These are phyloP conservation scores for Paecilomyces sp. DNA, from an alignment of 2,329 filamentous ascomycete species.

Conservation along the genomic window DNA sequence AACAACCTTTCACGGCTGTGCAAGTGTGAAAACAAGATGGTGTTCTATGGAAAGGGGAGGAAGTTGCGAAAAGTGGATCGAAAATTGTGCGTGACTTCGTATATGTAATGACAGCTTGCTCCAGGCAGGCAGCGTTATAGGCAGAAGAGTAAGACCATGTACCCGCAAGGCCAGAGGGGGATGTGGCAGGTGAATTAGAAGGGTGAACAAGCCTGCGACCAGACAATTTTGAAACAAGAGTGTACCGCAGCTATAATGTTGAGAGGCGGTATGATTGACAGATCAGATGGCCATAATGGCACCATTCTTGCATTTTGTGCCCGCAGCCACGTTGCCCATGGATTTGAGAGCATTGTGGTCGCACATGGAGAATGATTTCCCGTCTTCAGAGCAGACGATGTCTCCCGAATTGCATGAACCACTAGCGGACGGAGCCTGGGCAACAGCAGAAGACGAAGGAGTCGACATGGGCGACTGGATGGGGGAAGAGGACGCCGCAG, in stretches of 20 bases:
- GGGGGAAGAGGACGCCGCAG: neutral
- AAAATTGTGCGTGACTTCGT: neutral
- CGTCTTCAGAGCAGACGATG: slow-evolving; percentile 26
- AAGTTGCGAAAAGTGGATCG: neutral
- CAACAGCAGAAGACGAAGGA: slow-evolving; percentile 4
- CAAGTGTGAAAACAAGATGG: neutral
- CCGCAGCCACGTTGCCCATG: slow-evolving; percentile 33
- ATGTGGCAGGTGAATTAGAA: neutral
- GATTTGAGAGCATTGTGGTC: slow-evolving; percentile 17
- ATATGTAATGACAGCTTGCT: neutral
- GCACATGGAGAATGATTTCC: slow-evolving; percentile 27
- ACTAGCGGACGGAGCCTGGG: neutral
- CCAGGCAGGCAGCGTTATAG: neutral
- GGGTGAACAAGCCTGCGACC: neutral
- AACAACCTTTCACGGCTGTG: neutral
- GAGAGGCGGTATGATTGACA: neutral
- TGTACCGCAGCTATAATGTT: neutral
- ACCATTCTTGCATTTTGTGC: slow-evolving; percentile 25
- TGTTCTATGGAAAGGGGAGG: neutral
- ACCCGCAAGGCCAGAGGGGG: neutral
- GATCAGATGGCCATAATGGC: slow-evolving; percentile 5
- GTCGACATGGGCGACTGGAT: slow-evolving; percentile 1
- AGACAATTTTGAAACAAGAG: too few species aligned
- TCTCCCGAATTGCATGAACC: slow-evolving; percentile 18
- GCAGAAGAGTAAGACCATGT: neutral